Base-by-base conservation (phyloP, 2,329 filamentous ascomycete species). In the Emydomyces testavorans region DNA sequence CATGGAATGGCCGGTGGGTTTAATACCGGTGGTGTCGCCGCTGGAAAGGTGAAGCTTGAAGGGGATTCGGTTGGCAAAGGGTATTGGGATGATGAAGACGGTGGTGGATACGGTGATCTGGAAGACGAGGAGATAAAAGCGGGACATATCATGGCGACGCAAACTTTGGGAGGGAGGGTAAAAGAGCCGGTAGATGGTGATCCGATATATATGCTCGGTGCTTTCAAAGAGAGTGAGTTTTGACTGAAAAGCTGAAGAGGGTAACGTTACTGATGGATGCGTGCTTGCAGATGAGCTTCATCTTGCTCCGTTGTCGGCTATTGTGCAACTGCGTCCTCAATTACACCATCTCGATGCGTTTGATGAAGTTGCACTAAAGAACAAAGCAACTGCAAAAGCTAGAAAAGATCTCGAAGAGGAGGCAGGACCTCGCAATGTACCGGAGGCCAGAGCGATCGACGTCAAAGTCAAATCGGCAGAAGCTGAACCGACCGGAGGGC, bases 311-410 rank as follows among this genome's bases (percentile, higher is more conserved):
- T 78, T 93, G 38, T 80, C 82, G 34, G 83, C 85, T 1, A 78
- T 94, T 37, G 84, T 94, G 35, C 86, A 94, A 62, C 79, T 98
- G 60, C 84, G 89, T 3, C 88, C 92, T 0, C 86, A 95, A 60
- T 83, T 94, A 52, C 87, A 94, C 66, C 88, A 96, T 67, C 75
- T 96, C 56, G 92, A 96, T 66, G 90, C 92, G 2, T 68, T 80
- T 38, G 74, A 82, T 39, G 87, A 95, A 58, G 75, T 85, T 6
- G 60, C 62, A 2, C 53, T 57, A 3, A 65, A 64, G 44, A 59
- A 55, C 4, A 58, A 62, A 44, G 56, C 63, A 2, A 29, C 37
- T 46, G 55, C 50, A 24, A 58, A 64, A 53, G 52, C 55, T 53
- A 67, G 62, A 55, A 67, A 65, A 50, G 64, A 69, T 20, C 52